A percentile compares a stretch with the other conserved stretches of the same genome.
phyloP scores from a whole-genome alignment of 176 grass and related monocot genomes.

The Cenchrus fungigraminus region DNA sequence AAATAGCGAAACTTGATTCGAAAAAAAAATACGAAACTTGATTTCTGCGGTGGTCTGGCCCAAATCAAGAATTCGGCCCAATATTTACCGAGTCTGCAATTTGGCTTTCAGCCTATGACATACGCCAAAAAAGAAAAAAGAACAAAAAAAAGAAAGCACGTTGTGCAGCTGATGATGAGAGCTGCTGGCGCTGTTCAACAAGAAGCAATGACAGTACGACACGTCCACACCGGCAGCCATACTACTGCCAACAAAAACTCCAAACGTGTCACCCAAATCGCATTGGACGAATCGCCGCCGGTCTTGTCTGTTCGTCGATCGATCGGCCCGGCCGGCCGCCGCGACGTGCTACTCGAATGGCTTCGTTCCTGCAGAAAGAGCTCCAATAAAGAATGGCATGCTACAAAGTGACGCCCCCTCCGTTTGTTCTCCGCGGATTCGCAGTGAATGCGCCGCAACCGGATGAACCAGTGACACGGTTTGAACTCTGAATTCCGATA shows the following conservation, averaged over 20 bases:
- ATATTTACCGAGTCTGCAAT: background rate
- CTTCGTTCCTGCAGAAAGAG: background rate
- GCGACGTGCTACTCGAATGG: background rate
- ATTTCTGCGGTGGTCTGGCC: background rate
- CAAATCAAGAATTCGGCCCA: background rate
- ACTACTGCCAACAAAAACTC: conserved; percentile 6
- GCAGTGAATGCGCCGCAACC: background rate
- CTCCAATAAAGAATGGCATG: background rate
- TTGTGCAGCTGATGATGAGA: background rate
- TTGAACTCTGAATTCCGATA: background rate
- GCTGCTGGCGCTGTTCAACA: background rate
- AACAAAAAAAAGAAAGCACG: too few species aligned
- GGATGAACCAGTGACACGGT: background rate
- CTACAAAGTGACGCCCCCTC: background rate
- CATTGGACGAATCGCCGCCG: conserved; percentile 48
- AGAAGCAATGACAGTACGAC: too few species aligned
- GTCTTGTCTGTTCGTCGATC: background rate
- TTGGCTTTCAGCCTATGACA: too few species aligned
- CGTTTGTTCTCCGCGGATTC: background rate
- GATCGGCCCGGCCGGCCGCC: background rate
- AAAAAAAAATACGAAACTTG: background rate
- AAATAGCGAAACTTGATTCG: background rate
- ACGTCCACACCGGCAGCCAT: background rate
- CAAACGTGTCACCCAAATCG: background rate
- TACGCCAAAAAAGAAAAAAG: too few species aligned